Evolutionary conservation across 345 rosid genomes (phyloP).

Genomic region (Rhizophora apiculata): DNA sequence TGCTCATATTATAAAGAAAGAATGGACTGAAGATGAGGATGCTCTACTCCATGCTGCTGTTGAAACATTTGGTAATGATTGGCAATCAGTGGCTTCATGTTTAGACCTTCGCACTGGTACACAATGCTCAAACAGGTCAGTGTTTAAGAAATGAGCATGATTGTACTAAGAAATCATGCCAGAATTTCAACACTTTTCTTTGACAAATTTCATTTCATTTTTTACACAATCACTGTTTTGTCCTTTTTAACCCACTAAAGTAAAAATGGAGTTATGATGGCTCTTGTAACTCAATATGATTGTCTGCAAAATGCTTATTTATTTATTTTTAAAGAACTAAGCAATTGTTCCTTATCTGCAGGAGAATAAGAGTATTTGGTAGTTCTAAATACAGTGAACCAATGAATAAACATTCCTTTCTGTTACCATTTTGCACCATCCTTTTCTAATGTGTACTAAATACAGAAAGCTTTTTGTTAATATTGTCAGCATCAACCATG

Average conservation of each 20-base stretch:
- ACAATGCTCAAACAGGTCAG: conserved; percentile 91
- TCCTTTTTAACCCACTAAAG: background rate
- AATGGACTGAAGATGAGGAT: conserved; percentile 88
- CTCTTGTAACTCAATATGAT: too few species aligned
- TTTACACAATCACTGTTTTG: background rate
- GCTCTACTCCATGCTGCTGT: conserved; percentile 75
- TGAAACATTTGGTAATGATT: conserved; percentile 63
- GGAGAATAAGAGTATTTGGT: too few species aligned
- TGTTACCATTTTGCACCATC: too few species aligned
- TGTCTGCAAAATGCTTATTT: too few species aligned
- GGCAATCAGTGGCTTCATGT: conserved; percentile 81
- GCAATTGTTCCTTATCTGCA: too few species aligned
- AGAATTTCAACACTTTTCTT: background rate
- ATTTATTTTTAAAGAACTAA: too few species aligned
- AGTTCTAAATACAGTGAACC: too few species aligned
- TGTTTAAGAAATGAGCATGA: background rate
- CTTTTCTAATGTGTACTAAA: too few species aligned
- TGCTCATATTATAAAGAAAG: conserved; percentile 56
- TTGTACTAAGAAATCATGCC: background rate
- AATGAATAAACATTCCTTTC: too few species aligned
- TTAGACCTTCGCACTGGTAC: conserved; percentile 73
- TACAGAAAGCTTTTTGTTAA: too few species aligned
- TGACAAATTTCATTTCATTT: background rate
- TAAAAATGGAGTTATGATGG: too few species aligned
- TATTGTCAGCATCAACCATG: too few species aligned